Evolutionary conservation across 352 stramenopile species (phyloP).

Genomic region (Thraustochytrium striatum): DNA sequence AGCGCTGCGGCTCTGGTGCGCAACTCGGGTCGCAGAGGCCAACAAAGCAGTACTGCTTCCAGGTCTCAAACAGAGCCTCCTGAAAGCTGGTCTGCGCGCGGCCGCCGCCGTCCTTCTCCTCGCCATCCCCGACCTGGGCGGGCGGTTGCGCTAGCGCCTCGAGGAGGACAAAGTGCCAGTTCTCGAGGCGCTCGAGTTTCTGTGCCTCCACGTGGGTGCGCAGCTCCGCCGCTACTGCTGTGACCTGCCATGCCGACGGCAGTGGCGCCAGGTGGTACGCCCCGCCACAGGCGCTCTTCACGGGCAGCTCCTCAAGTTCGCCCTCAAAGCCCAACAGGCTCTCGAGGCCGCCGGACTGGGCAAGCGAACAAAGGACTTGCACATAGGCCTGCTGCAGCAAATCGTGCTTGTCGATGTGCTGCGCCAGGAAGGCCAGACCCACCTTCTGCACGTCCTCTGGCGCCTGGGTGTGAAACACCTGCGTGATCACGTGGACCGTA

Average conservation of each 20-base stretch:
- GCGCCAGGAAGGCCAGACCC: constrained; percentile 1
- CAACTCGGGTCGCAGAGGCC: constrained; percentile 13
- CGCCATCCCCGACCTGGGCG: background rate
- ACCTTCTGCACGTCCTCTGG: constrained; percentile 2
- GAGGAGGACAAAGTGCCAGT: constrained; percentile 17
- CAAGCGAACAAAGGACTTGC: background rate
- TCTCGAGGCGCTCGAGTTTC: background rate
- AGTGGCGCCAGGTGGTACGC: constrained; percentile 21
- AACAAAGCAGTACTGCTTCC: constrained; percentile 7
- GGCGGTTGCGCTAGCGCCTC: constrained; percentile 7
- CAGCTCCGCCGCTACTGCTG: background rate
- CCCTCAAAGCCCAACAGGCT: background rate
- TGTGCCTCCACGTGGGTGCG: background rate
- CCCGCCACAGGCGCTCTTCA: background rate
- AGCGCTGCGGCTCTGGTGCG: background rate
- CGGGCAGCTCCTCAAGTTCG: constrained; percentile 17
- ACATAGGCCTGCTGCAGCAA: background rate
- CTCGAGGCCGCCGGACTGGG: background rate
- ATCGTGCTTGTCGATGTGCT: background rate
- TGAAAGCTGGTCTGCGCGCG: background rate
- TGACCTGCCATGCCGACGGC: background rate
- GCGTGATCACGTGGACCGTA: background rate
- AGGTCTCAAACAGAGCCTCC: constrained; percentile 6
- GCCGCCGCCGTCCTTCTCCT: background rate
- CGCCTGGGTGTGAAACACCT: background rate